Conservation (phyloP, 257 asterid species). For the Craterostigma plantagineum region DNA sequence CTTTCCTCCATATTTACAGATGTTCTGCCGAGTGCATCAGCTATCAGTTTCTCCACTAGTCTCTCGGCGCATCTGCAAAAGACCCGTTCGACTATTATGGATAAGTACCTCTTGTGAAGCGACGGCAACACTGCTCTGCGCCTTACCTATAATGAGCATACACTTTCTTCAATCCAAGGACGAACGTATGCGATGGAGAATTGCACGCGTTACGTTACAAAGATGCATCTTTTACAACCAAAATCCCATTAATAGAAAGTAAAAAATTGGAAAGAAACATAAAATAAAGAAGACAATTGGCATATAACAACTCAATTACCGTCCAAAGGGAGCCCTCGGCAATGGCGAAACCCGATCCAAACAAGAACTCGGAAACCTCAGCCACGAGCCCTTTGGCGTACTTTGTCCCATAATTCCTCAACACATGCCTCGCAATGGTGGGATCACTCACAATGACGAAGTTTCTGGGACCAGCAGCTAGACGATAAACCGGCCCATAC, state of each 20-base stretch:
- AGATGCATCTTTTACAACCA: too few species aligned
- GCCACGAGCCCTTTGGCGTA: slow-evolving; percentile 76
- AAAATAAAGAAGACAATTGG: not conserved
- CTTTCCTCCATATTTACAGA: slow-evolving; percentile 85
- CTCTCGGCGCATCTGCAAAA: slow-evolving; percentile 88
- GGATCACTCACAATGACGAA: slow-evolving; percentile 87
- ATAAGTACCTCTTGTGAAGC: slow-evolving; percentile 97
- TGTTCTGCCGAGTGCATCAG: slow-evolving; percentile 31
- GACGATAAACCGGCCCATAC: slow-evolving; percentile 74
- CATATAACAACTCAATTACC: slow-evolving; percentile 19
- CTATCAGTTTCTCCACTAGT: slow-evolving; percentile 62
- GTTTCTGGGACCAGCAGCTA: slow-evolving; percentile 74
- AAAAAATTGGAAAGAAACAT: too few species aligned
- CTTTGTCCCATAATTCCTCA: slow-evolving; percentile 66
- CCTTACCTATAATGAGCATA: slow-evolving; percentile 44
- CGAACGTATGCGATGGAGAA: too few species aligned
- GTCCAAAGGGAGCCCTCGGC: slow-evolving; percentile 96
- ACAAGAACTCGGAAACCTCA: slow-evolving; percentile 89
- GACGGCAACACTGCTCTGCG: slow-evolving; percentile 99
- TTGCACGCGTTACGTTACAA: too few species aligned
- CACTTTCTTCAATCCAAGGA: too few species aligned
- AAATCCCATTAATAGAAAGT: too few species aligned
- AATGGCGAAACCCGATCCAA: slow-evolving; percentile 95
- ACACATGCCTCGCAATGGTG: slow-evolving; percentile 71
- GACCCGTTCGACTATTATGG: slow-evolving; percentile 87